Evolutionary conservation across 1,139 yeast species (phyloP).

Genomic region (Meyerozyma smithsonii): DNA sequence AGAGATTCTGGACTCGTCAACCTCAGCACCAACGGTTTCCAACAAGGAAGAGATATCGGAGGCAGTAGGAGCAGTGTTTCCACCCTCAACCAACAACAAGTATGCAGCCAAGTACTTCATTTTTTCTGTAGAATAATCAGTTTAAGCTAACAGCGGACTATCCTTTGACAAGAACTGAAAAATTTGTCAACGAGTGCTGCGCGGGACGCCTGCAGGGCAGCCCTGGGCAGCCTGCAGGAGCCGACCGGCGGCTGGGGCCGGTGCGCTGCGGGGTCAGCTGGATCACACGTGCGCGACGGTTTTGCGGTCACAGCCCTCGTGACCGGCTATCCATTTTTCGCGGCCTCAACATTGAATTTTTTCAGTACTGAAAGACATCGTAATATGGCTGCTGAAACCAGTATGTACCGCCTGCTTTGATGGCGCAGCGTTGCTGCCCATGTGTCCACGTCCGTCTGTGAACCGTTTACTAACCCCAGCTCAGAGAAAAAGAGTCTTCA

Average conservation of each 20-base stretch:
- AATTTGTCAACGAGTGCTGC: background rate
- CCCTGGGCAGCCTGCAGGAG: no score
- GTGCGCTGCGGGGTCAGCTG: background rate
- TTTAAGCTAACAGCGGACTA: conserved; percentile 22
- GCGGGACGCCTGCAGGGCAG: background rate
- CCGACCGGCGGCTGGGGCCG: no score
- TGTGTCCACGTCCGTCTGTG: background rate
- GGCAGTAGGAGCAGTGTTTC: conserved; percentile 74
- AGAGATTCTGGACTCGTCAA: conserved; percentile 69
- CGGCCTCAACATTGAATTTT: conserved; percentile 1
- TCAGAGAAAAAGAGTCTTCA: conserved; percentile 84
- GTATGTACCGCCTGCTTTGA: conserved; percentile 25
- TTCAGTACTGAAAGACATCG: conserved; percentile 5
- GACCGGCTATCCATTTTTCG: conserved; percentile 5
- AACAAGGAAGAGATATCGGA: conserved; percentile 67
- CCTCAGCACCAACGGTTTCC: conserved; percentile 74
- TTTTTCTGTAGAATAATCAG: conserved; percentile 22
- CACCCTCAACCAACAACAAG: conserved; percentile 82
- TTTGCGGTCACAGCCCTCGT: conserved; percentile 9
- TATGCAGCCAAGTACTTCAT: conserved; percentile 92
- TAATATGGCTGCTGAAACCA: conserved; percentile 40
- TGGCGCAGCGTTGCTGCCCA: no score
- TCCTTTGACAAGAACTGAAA: conserved; percentile 13
- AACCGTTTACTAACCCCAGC: conserved; percentile 38
- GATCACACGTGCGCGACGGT: background rate